Evolutionary conservation across 352 stramenopile species (phyloP).

Genomic region (Discostella stelligera): DNA sequence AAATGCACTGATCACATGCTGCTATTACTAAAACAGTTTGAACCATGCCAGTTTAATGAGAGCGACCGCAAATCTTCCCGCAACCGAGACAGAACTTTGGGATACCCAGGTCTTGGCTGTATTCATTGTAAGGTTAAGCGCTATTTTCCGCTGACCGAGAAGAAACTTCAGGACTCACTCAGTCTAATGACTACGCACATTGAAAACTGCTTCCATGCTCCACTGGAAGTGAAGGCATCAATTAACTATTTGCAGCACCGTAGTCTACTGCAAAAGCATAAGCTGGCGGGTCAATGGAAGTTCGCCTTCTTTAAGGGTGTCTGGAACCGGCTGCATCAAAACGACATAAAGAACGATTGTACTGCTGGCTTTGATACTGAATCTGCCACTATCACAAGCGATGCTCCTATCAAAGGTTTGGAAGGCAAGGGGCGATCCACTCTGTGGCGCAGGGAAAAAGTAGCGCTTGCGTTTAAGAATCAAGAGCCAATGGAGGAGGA

Average conservation of each 20-base stretch:
- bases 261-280: conserved; percentile 65
- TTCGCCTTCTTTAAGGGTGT: conserved; percentile 76
- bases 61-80: conserved; percentile 61
- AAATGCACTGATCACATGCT: conserved; percentile 70
- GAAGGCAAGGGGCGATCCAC: conserved; percentile 15
- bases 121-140: conserved; percentile 71
- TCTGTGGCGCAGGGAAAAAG: not conserved
- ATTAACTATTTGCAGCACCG: conserved; percentile 72
- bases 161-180: conserved; percentile 72
- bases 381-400: not conserved
- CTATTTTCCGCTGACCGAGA: conserved; percentile 77
- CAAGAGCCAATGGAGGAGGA: not conserved
- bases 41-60: conserved; percentile 65
- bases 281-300: conserved; percentile 72
- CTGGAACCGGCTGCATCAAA: conserved; percentile 69
- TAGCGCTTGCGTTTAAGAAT: conserved; percentile 4
- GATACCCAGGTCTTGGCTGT: conserved; percentile 70
- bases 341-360: conserved; percentile 22
- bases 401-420: conserved; percentile 13
- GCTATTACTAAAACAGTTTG: conserved; percentile 72
- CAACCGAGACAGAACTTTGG: conserved; percentile 61
- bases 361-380: not conserved
- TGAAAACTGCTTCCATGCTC: conserved; percentile 58
- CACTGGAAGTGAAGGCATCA: conserved; percentile 61
- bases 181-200: conserved; percentile 68